Percentiles rank a stretch among this genome's conserved stretches.
Conservation (phyloP, 768 basidiomycete species). For the Baorangia bicolor region DNA sequence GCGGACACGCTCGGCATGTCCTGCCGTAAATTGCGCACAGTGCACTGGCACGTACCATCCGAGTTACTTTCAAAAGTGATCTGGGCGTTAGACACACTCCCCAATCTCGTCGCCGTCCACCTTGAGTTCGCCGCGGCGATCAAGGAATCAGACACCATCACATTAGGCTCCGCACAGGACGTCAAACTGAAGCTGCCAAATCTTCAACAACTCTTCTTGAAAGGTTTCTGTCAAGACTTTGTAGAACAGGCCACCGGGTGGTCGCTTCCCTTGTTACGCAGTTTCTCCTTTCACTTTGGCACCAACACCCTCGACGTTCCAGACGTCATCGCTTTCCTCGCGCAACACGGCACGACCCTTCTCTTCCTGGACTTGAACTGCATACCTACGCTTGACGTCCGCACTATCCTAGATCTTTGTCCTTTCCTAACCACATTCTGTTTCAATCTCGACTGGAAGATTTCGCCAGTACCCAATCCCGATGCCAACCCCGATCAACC, state of each 20-base stretch:
- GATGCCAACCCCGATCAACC: conserved; percentile 16
- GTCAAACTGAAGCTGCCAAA: conserved; percentile 51
- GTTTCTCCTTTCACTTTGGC: conserved; percentile 53
- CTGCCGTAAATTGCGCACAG: conserved; percentile 53
- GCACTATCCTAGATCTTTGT: conserved; percentile 60
- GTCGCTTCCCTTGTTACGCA: conserved; percentile 59
- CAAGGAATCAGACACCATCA: conserved; percentile 43
- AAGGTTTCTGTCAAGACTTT: conserved; percentile 61
- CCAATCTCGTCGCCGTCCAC: conserved; percentile 52
- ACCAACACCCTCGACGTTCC: conserved; percentile 45
- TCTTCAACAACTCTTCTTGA: conserved; percentile 63
- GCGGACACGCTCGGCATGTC: conserved; percentile 59
- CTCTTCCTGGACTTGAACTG: conserved; percentile 66
- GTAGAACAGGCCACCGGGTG: conserved; percentile 69
- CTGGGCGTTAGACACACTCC: conserved; percentile 66
- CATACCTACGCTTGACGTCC: conserved; percentile 54
- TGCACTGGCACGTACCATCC: conserved; percentile 58
- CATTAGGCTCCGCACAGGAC: conserved; percentile 60
- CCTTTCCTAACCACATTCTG: conserved; percentile 60
- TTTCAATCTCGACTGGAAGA: conserved; percentile 77
- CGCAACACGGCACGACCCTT: conserved; percentile 54
- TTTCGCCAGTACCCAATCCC: conserved; percentile 27
- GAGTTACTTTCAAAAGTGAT: conserved; percentile 63
- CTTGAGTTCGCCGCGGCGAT: conserved; percentile 44
- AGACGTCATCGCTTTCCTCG: conserved; percentile 59